These are phyloP conservation scores for Prosopis cineraria DNA, from an alignment of 306 rosid genomes.

Conservation along the genomic window DNA sequence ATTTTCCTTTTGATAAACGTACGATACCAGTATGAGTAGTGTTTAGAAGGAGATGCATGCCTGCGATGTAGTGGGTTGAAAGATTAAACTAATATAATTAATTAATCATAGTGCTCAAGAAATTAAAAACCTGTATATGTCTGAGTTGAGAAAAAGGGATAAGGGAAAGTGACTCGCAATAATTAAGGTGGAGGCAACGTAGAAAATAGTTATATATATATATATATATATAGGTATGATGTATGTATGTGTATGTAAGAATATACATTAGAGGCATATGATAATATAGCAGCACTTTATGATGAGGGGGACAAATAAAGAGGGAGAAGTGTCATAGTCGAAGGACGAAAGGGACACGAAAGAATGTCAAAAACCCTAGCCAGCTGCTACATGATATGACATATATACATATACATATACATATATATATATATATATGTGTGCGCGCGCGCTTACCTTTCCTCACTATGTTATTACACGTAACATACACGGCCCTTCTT, in stretches of 20 bases:
- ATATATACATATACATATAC: background rate
- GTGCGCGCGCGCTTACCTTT: background rate
- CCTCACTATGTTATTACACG: background rate
- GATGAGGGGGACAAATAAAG: background rate
- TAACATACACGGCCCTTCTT: slow-evolving; percentile 7
- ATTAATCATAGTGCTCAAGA: background rate
- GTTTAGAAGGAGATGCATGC: no score
- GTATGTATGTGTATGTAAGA: background rate
- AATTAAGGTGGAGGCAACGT: background rate
- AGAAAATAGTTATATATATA: background rate
- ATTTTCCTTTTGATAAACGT: no score
- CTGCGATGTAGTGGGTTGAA: background rate
- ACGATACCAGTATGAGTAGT: no score
- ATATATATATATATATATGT: background rate
- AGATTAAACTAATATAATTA: background rate
- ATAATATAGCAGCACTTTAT: background rate
- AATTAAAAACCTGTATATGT: background rate
- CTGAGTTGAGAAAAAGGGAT: background rate
- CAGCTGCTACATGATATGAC: background rate
- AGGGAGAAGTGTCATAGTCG: background rate
- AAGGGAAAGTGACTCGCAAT: background rate
- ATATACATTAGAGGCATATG: background rate
- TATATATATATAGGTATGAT: background rate
- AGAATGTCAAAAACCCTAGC: background rate
- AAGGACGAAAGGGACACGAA: background rate